These are phyloP conservation scores for Parascedosporium putredinis DNA, from an alignment of 2,329 filamentous ascomycete genomes.

Conservation along the genomic window DNA sequence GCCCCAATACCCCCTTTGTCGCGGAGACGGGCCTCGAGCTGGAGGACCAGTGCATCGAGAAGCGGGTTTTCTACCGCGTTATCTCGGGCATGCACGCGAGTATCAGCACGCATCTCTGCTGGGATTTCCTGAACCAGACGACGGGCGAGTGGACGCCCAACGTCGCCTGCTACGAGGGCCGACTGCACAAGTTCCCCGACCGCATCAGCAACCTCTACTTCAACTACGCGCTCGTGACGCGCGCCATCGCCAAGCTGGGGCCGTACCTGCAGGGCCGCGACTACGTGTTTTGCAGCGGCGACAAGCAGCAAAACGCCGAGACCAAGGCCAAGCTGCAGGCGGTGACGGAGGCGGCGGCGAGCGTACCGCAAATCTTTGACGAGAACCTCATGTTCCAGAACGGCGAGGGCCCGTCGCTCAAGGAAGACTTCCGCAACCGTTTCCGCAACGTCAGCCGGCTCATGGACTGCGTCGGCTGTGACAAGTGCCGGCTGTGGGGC, in stretches of 20 bases:
- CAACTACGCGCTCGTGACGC: conserved; percentile 92
- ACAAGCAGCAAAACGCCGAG: conserved; percentile 62
- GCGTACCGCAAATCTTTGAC: conserved; percentile 76
- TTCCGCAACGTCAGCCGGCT: conserved; percentile 94
- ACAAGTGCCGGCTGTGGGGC: conserved; percentile 97
- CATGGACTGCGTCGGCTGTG: conserved; percentile 98
- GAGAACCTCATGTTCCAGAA: conserved; percentile 91
- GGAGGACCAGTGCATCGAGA: conserved; percentile 91
- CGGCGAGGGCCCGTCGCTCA: conserved; percentile 63
- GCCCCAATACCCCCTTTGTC: conserved; percentile 47
- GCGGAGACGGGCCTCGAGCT: conserved; percentile 58
- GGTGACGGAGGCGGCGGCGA: conserved; percentile 60
- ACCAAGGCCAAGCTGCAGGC: conserved; percentile 76
- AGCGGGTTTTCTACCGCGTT: conserved; percentile 94
- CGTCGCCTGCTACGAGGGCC: conserved; percentile 72
- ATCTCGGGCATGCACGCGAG: conserved; percentile 97
- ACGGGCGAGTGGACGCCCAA: conserved; percentile 92
- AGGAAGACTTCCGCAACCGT: conserved; percentile 94
- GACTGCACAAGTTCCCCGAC: conserved; percentile 78
- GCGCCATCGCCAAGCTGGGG: conserved; percentile 82
- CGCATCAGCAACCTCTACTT: conserved; percentile 97
- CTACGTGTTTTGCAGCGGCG: conserved; percentile 90
- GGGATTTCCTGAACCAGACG: conserved; percentile 90
- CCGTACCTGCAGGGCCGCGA: conserved; percentile 56
- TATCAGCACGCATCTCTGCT: conserved; percentile 92